A percentile compares a stretch with the other conserved stretches of the same genome.
phyloP scores from a whole-genome alignment of 2,329 filamentous ascomycete species.

The Didymella sp. region DNA sequence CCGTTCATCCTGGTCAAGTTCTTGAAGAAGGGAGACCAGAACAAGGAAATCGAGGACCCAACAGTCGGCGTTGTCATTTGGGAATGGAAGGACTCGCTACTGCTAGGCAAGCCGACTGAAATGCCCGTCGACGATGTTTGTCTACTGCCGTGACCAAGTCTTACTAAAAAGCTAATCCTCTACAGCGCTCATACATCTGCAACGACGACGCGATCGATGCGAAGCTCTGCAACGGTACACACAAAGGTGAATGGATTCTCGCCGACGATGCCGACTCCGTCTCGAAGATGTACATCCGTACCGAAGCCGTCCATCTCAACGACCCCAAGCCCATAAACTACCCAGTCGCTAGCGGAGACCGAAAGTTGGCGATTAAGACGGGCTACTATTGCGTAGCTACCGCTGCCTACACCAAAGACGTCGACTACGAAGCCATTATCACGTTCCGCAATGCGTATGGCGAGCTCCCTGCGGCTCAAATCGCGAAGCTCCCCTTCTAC shows the following conservation, averaged over 20 bases:
- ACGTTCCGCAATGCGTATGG: conserved; percentile 97
- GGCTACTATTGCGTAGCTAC: conserved; percentile 96
- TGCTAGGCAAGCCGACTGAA: conserved; percentile 71
- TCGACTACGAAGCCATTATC: conserved; percentile 78
- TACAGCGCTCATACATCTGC: conserved; percentile 74
- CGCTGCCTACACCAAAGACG: conserved; percentile 68
- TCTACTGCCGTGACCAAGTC: conserved; percentile 1
- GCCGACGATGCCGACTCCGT: conserved; percentile 74
- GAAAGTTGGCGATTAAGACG: conserved; percentile 65
- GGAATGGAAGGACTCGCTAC: conserved; percentile 85
- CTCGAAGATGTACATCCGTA: conserved; percentile 76
- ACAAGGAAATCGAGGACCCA: conserved; percentile 70
- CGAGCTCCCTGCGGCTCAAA: conserved; percentile 92
- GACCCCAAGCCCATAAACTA: conserved; percentile 79
- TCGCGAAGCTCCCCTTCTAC: conserved; percentile 96
- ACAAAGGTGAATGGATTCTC: conserved; percentile 85
- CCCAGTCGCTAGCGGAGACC: conserved; percentile 63
- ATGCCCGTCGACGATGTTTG: conserved; percentile 38
- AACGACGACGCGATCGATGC: conserved; percentile 71
- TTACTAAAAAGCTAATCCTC: conserved; percentile 28
- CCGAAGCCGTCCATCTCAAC: conserved; percentile 82
- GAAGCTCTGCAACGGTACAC: conserved; percentile 75
- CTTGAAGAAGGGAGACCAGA: conserved; percentile 58
- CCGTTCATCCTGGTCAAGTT: conserved; percentile 91
- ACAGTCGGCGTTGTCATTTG: conserved; percentile 87